Base-by-base conservation (phyloP, 768 basidiomycete genomes). In the Terana coerulea region DNA sequence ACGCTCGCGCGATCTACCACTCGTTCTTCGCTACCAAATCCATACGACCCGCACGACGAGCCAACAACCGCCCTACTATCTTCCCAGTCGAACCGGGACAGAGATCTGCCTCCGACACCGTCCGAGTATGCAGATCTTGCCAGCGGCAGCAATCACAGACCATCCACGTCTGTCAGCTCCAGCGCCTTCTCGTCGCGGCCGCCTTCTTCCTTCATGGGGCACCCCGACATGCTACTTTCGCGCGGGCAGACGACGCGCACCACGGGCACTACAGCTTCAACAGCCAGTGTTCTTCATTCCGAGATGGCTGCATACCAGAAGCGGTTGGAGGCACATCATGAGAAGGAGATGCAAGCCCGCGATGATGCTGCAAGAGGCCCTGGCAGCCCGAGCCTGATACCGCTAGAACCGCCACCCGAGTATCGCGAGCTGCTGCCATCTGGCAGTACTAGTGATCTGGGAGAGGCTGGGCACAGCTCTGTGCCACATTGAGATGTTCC, bases 281-380 rank as follows among this genome's bases (percentile, higher is more conserved):
- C 41, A n/a, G 24, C 36, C 15, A 40, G 29, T 9, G 54, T 39
- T 17, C 52, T 61, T 17, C 56, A 58, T 43, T 47, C 52, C 19
- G 57, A 60, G 40, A 47, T 63, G 49, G 53, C 54, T 17, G 51
- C 41, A 5, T 63, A 63, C 30, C 59, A 63, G 49, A 63, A 63
- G 44, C 53, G 49, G 19, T 49, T 63, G 37, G 61, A 63, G 56
- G 56, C 56, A 12, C 62, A 64, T 26, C 57, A 64, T 34, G 52
- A 52, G 33, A 60, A 64, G 37, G 57, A 59, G 41, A 45, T 52
- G 39, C 52, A 58, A 22, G 56, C 44, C 4, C 50, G 35, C 8
- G 49, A 35, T 11, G 31, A 41, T 22, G 46, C 3, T 19, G 53
- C 49, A 22, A n/a, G n/a, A n/a, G n/a, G n/a, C n/a, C n/a, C n/a